Percentiles rank a stretch among this genome's conserved stretches.
phyloP scores from a whole-genome alignment of 768 basidiomycete genomes.

The Suillus fuscotomentosus region DNA sequence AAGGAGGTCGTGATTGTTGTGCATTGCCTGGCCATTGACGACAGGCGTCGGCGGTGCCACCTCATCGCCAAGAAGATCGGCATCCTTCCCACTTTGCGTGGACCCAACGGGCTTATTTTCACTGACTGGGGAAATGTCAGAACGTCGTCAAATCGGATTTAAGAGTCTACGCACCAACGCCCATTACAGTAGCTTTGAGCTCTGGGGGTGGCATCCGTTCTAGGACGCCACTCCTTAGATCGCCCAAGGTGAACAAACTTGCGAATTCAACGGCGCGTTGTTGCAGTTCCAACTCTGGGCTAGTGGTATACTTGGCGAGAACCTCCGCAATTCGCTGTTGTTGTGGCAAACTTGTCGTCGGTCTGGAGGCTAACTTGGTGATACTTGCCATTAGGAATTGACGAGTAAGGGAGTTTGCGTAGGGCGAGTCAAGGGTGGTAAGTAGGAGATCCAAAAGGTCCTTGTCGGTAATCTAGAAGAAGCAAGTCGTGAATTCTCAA shows the following conservation, averaged over 20 bases:
- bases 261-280: constrained; percentile 96
- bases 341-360: constrained; percentile 60
- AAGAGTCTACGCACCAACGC: constrained; percentile 58
- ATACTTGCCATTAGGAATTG: constrained; percentile 90
- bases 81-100: constrained; percentile 74
- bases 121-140: constrained; percentile 57
- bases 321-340: constrained; percentile 79
- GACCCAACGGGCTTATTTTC: constrained; percentile 97
- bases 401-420: constrained; percentile 85
- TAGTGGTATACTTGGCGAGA: constrained; percentile 79
- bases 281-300: constrained; percentile 91
- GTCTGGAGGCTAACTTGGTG: constrained; percentile 86
- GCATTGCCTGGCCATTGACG: constrained; percentile 42
- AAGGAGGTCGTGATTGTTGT: constrained; percentile 82
- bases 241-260: constrained; percentile 73
- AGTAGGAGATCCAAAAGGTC: constrained; percentile 86
- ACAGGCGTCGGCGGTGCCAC: constrained; percentile 40
- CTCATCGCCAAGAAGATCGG: constrained; percentile 86
- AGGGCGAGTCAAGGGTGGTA: constrained; percentile 89
- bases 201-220: constrained; percentile 99
- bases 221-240: constrained; percentile 79
- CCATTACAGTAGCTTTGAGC: constrained; percentile 95
- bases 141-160: background rate
- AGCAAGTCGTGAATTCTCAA: constrained; percentile 1
- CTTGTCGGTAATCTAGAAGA: constrained; percentile 65